phyloP scores from a whole-genome alignment of 768 basidiomycete species.

The Neoboletus subvelutipes region DNA sequence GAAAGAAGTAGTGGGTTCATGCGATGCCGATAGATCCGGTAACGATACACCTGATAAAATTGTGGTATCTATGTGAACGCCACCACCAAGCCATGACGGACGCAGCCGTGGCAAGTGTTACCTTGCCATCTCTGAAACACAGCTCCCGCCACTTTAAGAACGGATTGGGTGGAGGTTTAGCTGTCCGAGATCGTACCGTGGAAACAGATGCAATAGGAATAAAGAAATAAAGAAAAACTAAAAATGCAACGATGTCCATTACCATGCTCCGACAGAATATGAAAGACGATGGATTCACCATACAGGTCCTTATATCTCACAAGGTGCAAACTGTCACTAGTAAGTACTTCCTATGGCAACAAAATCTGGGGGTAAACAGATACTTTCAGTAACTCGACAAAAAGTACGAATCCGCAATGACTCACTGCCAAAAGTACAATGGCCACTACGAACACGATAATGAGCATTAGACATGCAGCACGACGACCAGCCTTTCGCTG shows the following conservation, averaged over 20 bases:
- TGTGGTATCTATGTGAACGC: background rate
- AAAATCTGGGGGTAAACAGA: conserved; percentile 16
- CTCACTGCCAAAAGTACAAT: conserved; percentile 91
- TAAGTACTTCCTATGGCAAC: conserved; percentile 20
- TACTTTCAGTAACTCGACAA: background rate
- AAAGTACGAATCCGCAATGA: conserved; percentile 14
- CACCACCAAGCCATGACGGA: background rate
- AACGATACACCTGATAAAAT: background rate
- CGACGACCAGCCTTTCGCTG: conserved; percentile 91
- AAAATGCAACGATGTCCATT: conserved; percentile 15
- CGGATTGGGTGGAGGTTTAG: background rate
- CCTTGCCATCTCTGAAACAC: background rate
- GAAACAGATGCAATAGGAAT: conserved; percentile 13
- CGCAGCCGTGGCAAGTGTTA: background rate
- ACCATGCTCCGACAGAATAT: conserved; percentile 6
- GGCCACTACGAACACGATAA: conserved; percentile 82
- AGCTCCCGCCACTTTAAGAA: background rate
- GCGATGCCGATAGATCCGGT: background rate
- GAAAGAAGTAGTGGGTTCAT: background rate
- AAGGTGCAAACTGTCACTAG: background rate
- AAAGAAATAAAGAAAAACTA: conserved; percentile 30
- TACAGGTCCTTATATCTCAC: conserved; percentile 2
- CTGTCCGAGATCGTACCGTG: background rate
- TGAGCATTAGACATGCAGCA: conserved; percentile 85
- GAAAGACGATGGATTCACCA: conserved; percentile 7